Evolutionary conservation across 177 flowering plant genomes (phyloP), one percentile per base, ranked within the genome.

Genomic region (Vitis hybrid): DNA sequence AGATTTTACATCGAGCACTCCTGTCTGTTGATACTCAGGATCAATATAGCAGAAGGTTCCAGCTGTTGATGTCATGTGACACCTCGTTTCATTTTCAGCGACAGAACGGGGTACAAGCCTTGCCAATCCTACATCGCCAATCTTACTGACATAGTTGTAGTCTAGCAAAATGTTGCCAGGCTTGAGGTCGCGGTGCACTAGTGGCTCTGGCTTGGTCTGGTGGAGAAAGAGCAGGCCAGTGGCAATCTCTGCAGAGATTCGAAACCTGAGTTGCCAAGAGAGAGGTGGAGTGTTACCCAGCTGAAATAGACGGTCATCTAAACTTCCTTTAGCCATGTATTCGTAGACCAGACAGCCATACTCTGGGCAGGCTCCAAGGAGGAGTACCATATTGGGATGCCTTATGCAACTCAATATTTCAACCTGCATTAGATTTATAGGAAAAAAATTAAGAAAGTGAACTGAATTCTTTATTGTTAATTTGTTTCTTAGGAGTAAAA

Each of bases 1-100:
- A 29, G 87, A 84, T 62, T 82, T 80, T 2, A 78, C 78, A 10
- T 85, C 84, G 1, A 84, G 79, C 85, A 84, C 77, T 51, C 87
- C 87, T 0, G 87, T 84, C 63, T 81, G 80, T 62, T 84, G 86
- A 45, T 84, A 84, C 74, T 84, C 86, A 1, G 86, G 86, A 20
- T 84, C 87, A 10, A 84, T 84, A 51, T 84, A 84, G 52, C 87
- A 84, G 70, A 84, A 84, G 1, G 87, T 84, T 45, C 87, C 87
- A 3, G 87, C 87, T 10, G 85, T 49, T 10, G 85, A 71, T 11
- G 85, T 84, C 76, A 80, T 67, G 18, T 49, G 74, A 68, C 51
- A 81, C 67, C 80, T 85, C 3, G 81, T 82, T 5, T 75, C 78
- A 60, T 69, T 76, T 50, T 78, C 82, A 0, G 87, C 82, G 1